phyloP scores from a whole-genome alignment of 371 early-diverging fungal genomes.

The Rhizopus delemar region DNA sequence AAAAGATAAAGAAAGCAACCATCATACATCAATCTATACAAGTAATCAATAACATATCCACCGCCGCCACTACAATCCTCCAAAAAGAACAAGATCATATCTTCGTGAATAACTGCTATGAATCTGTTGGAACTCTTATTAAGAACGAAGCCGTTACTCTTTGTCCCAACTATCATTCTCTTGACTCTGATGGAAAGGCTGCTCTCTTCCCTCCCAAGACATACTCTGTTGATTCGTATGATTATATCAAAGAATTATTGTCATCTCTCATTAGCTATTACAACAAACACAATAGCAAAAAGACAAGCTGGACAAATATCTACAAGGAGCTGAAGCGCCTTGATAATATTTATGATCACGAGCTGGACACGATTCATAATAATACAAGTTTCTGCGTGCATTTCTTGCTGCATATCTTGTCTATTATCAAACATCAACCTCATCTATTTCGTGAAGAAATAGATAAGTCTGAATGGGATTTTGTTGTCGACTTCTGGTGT shows the following conservation, averaged over 20 bases:
- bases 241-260: slow-evolving; percentile 1
- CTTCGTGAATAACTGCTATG: slow-evolving; percentile 8
- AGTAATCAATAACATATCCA: slow-evolving; percentile 11
- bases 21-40: too few relatives aligned
- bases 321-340: slow-evolving; percentile 7
- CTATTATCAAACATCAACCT: slow-evolving; percentile 9
- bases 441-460: slow-evolving; percentile 7
- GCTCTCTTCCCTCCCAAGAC: slow-evolving; percentile 4
- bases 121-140: slow-evolving; percentile 8
- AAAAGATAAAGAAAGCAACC: too few relatives aligned
- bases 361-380: slow-evolving; percentile 2
- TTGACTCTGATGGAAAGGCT: slow-evolving; percentile 13
- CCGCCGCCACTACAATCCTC: slow-evolving; percentile 12
- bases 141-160: slow-evolving; percentile 14
- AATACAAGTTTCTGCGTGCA: slow-evolving; percentile 4
- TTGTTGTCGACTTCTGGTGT: slow-evolving; percentile 9
- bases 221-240: neutral
- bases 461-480: slow-evolving; percentile 13
- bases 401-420: slow-evolving; percentile 8
- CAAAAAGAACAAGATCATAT: slow-evolving; percentile 17
- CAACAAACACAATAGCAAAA: neutral
- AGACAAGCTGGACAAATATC: slow-evolving; percentile 6
- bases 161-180: slow-evolving; percentile 11
- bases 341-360: slow-evolving; percentile 3
- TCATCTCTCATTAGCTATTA: neutral